phyloP scores from a whole-genome alignment of 2,329 filamentous ascomycete species.

The Pseudogymnoascus sp. region DNA sequence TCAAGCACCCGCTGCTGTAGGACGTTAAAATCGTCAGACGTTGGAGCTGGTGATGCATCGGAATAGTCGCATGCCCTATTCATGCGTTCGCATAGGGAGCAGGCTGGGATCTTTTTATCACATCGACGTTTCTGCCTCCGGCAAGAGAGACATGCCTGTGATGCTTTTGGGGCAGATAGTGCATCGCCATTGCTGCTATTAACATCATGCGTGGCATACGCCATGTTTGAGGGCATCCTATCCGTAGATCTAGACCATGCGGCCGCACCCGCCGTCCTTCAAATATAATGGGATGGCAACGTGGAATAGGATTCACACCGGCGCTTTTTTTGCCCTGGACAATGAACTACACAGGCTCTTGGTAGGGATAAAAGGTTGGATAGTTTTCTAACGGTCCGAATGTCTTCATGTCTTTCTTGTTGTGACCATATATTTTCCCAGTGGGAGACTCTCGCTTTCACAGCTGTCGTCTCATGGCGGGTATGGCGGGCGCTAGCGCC shows the following conservation, averaged over 20 bases:
- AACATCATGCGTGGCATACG: neutral
- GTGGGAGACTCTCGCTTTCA: neutral
- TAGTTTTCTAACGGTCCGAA: neutral
- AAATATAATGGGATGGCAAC: neutral
- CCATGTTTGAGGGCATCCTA: conserved; percentile 3
- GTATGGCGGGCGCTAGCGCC: conserved; percentile 6
- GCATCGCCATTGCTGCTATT: neutral
- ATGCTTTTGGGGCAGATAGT: conserved; percentile 23
- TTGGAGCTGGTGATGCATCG: conserved; percentile 29
- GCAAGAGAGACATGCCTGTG: conserved; percentile 37
- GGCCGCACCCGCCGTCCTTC: neutral
- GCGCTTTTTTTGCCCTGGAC: neutral
- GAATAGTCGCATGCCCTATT: conserved; percentile 35
- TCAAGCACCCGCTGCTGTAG: conserved; percentile 31
- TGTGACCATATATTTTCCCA: neutral
- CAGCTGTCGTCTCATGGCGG: neutral
- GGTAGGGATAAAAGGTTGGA: neutral
- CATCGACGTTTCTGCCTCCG: conserved; percentile 44
- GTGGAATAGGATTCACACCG: neutral
- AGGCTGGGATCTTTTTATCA: conserved; percentile 41
- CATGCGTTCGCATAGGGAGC: conserved; percentile 38
- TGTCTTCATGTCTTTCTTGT: neutral
- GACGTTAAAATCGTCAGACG: conserved; percentile 33
- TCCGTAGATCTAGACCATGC: neutral
- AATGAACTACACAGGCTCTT: neutral